These are phyloP conservation scores for Apostasia shenzhenica DNA, from an alignment of 106 monocot species.

Conservation along the genomic window DNA sequence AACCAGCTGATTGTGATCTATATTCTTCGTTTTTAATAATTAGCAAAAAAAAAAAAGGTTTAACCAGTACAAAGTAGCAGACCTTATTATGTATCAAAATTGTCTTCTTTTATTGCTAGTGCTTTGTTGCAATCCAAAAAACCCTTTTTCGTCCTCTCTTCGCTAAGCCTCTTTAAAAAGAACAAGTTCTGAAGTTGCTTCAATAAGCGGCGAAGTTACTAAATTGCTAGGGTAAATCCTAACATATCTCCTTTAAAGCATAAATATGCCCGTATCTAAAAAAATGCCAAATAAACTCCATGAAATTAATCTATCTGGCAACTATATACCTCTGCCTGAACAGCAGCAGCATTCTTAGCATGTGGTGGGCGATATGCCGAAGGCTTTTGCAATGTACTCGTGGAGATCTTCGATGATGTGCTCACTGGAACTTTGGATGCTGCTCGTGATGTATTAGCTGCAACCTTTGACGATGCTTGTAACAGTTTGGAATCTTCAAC, in stretches of 20 bases:
- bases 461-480: conserved; percentile 30
- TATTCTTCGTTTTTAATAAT: no score
- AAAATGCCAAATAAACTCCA: neutral
- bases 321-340: conserved; percentile 72
- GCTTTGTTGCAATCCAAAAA: no score
- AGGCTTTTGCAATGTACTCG: conserved; percentile 49
- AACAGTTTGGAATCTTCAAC: conserved; percentile 37
- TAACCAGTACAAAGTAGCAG: no score
- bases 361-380: conserved; percentile 92
- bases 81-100: no score
- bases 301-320: neutral
- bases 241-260: neutral
- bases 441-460: conserved; percentile 23
- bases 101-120: no score
- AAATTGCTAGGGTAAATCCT: no score
- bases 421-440: conserved; percentile 28
- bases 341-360: conserved; percentile 63
- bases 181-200: no score
- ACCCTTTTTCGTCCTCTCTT: no score
- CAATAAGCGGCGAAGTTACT: no score
- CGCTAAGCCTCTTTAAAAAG: no score
- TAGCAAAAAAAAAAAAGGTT: no score
- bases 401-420: conserved; percentile 25
- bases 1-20: no score
- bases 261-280: neutral